Percentiles rank a stretch among this genome's conserved stretches.
These are phyloP conservation scores for Yamadazyma nakazawae DNA, from an alignment of 805 yeast species.

Conservation along the genomic window DNA sequence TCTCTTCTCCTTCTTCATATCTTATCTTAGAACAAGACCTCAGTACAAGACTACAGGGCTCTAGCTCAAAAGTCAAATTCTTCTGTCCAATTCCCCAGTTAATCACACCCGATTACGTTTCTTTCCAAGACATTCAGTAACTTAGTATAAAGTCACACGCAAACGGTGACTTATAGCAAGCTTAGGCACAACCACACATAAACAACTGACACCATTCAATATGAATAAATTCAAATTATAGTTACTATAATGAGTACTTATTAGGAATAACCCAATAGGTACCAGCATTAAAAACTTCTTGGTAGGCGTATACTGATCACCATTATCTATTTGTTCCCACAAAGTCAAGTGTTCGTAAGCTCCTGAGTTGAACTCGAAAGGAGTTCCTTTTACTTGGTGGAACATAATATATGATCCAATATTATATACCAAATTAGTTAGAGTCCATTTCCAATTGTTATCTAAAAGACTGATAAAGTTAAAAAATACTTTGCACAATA, in stretches of 20 bases:
- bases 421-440: constrained; percentile 86
- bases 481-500: constrained; percentile 69
- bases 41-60: too few species aligned
- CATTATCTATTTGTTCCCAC: constrained; percentile 98
- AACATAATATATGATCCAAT: constrained; percentile 94
- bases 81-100: too few species aligned
- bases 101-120: too few species aligned
- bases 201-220: constrained; percentile 75
- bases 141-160: constrained; percentile 51
- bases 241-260: constrained; percentile 86
- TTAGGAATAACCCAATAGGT: constrained; percentile 83
- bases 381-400: constrained; percentile 94
- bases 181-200: constrained; percentile 88
- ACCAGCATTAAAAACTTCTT: constrained; percentile 89
- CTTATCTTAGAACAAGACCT: too few species aligned
- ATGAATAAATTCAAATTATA: constrained; percentile 78
- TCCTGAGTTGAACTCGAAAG: constrained; percentile 94
- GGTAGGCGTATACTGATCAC: constrained; percentile 95
- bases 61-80: too few species aligned
- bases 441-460: constrained; percentile 87
- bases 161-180: constrained; percentile 78
- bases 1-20: too few species aligned
- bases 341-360: constrained; percentile 93
- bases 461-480: constrained; percentile 79
- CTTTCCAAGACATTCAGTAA: not conserved